Conservation (phyloP, 2,329 filamentous ascomycete species). For the Dothiorella sarmentorum region DNA sequence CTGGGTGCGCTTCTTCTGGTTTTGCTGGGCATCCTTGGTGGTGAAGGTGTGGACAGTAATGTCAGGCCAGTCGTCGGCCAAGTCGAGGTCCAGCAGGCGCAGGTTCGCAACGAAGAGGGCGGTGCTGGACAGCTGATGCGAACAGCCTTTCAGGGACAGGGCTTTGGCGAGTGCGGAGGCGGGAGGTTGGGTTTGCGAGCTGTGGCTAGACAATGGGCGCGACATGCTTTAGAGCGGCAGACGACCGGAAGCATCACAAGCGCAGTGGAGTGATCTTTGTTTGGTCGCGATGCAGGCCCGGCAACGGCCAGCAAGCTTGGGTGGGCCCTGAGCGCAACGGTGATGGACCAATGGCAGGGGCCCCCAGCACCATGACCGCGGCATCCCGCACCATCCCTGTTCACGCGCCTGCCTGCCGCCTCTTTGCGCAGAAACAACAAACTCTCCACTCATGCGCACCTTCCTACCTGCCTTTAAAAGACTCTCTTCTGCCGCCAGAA, state of each 20-base stretch:
- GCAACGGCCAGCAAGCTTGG: not conserved
- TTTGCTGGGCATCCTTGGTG: conserved; percentile 61
- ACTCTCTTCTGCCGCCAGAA: too few relatives aligned
- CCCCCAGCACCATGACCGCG: not conserved
- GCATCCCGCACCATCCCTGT: conserved; percentile 5
- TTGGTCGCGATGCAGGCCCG: not conserved
- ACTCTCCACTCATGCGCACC: not conserved
- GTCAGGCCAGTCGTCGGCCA: conserved; percentile 72
- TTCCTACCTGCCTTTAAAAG: too few relatives aligned
- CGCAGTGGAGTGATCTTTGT: conserved; percentile 7
- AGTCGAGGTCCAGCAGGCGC: conserved; percentile 75
- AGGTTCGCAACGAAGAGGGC: conserved; percentile 76
- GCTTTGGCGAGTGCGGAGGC: conserved; percentile 13
- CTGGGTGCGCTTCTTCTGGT: conserved; percentile 78
- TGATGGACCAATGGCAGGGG: conserved; percentile 5
- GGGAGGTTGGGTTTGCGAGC: conserved; percentile 19
- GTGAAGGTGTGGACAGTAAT: conserved; percentile 70
- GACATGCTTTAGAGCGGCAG: conserved; percentile 16
- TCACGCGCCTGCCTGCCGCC: not conserved
- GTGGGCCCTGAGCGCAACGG: not conserved
- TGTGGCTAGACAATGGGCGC: conserved; percentile 17
- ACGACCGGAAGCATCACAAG: not conserved
- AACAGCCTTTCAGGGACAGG: not conserved
- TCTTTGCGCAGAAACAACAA: not conserved
- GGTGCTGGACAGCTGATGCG: conserved; percentile 26